phyloP scores from a whole-genome alignment of 192 early-diverging fungal genomes.

The Backusella macrospora region DNA sequence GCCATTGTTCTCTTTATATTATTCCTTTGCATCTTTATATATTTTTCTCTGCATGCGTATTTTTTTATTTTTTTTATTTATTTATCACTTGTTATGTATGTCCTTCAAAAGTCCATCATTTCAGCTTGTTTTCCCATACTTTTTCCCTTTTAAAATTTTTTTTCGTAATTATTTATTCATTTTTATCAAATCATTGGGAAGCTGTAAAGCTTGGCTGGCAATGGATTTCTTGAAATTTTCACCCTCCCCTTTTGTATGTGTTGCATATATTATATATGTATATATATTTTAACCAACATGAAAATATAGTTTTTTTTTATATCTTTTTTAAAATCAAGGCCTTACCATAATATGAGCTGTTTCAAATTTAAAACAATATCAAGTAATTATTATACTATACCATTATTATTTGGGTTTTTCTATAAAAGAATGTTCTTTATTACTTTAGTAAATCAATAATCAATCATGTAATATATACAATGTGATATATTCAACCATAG shows the following conservation, averaged over 20 bases:
- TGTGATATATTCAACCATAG: slow-evolving; percentile 1
- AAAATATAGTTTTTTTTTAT: slow-evolving; percentile 16
- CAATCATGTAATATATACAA: not conserved
- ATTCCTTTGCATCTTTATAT: not conserved
- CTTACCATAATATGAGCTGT: not conserved
- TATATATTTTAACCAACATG: slow-evolving; percentile 12
- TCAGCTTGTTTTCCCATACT: slow-evolving; percentile 12
- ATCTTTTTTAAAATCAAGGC: not conserved
- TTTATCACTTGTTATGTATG: not conserved
- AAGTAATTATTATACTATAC: not conserved
- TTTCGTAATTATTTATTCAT: not conserved
- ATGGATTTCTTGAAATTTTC: slow-evolving; percentile 16
- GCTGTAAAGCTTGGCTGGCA: not conserved
- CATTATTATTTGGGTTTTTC: not conserved
- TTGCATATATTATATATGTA: slow-evolving; percentile 15
- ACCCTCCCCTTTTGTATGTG: slow-evolving; percentile 1
- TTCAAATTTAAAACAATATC: not conserved
- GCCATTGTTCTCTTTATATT: not conserved
- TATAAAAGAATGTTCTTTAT: not conserved
- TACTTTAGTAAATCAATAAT: slow-evolving; percentile 6
- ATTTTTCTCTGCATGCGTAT: slow-evolving; percentile 15
- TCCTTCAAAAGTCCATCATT: slow-evolving; percentile 32
- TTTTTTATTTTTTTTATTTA: not conserved
- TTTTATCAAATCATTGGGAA: slow-evolving; percentile 1
- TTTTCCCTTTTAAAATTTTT: not conserved